Evolutionary conservation across 129 eudicot species (phyloP), one percentile per base, ranked within the genome.

Genomic region (Mikania micrantha): DNA sequence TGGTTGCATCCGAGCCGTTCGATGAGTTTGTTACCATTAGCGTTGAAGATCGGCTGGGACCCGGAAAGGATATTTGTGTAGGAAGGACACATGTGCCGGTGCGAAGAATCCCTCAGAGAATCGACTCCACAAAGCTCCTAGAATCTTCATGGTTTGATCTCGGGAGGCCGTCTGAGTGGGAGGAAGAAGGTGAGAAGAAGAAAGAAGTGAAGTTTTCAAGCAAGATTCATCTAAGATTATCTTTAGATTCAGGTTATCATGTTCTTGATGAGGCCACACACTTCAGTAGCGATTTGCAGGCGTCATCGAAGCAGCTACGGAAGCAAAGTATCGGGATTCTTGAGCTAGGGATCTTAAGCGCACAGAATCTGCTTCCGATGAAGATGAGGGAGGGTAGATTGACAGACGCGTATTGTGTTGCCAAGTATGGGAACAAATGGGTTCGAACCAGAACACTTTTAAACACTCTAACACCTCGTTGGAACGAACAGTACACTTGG

Each of bases 401-500:
- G 19, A 88, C 98, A 0, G 98, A 92, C 61, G 82, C 96, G 1
- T 92, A 92, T 69, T 92, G 98, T 60, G 94, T 92, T 17, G 98
- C 98, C 2, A 92, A 88, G 80, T 92, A 92, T n/a, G 96, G 98
- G 25, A 88, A 85, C 78, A 92, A 92, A 77, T 92, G 98, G 98
- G 83, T 88, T 17, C 83, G 98, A 60, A 92, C 98, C 6, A 71
- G 98, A 27, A 92, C 98, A 0, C 90, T 92, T 9, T 83, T 92
- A 8, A 84, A 92, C 84, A 85, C 90, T 0, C 82, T 85, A 54
- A 58, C 80, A 21, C 98, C 98, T 57, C 73, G 81, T 1, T 92
- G 98, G 98, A 92, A 92, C 31, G 98, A 92, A 81, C 98, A 92
- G 68, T 92, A 88, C 69, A 88, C 96, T 0, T 92, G 98, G 98